phyloP scores from a whole-genome alignment of 208 protist species.

The Wallacemonas collosoma region DNA sequence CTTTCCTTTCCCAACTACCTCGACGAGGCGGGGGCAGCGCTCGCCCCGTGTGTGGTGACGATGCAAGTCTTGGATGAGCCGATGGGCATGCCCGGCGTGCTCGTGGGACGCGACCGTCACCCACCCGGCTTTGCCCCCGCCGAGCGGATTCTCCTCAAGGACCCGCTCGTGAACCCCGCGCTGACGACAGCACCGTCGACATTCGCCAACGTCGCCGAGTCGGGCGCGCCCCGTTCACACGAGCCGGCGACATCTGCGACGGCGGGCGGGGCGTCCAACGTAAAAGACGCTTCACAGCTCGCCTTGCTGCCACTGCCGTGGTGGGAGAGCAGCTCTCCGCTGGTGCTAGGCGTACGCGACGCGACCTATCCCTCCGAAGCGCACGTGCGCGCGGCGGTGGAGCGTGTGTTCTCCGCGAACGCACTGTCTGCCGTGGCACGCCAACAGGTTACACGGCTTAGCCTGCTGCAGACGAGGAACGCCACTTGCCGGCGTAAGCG shows the following conservation, averaged over 20 bases:
- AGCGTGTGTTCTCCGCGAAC: slow-evolving; percentile 40
- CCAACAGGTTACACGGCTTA: slow-evolving; percentile 29
- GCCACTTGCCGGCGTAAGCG: slow-evolving; percentile 16
- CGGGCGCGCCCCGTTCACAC: too few relatives aligned
- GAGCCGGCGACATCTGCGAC: too few relatives aligned
- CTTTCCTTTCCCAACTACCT: slow-evolving; percentile 42
- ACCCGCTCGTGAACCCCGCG: slow-evolving; percentile 34
- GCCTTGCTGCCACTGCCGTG: slow-evolving; percentile 53
- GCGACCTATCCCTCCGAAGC: slow-evolving; percentile 43
- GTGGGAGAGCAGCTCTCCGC: slow-evolving; percentile 74
- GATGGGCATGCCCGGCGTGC: slow-evolving; percentile 58
- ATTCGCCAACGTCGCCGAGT: too few relatives aligned
- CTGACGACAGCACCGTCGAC: too few relatives aligned
- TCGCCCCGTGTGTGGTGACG: slow-evolving; percentile 38
- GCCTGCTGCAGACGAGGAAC: slow-evolving; percentile 7
- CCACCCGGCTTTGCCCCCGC: slow-evolving; percentile 48
- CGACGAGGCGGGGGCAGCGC: slow-evolving; percentile 12
- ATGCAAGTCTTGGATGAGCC: slow-evolving; percentile 51
- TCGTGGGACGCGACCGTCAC: slow-evolving; percentile 62
- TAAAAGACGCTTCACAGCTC: not conserved
- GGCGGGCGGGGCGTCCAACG: not conserved
- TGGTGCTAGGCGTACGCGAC: slow-evolving; percentile 50
- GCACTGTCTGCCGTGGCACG: slow-evolving; percentile 42
- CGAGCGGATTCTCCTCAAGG: slow-evolving; percentile 24
- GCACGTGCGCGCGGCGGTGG: slow-evolving; percentile 41